Evolutionary conservation across 768 basidiomycete species (phyloP).

Genomic region (Nevesoporus exiguus): DNA sequence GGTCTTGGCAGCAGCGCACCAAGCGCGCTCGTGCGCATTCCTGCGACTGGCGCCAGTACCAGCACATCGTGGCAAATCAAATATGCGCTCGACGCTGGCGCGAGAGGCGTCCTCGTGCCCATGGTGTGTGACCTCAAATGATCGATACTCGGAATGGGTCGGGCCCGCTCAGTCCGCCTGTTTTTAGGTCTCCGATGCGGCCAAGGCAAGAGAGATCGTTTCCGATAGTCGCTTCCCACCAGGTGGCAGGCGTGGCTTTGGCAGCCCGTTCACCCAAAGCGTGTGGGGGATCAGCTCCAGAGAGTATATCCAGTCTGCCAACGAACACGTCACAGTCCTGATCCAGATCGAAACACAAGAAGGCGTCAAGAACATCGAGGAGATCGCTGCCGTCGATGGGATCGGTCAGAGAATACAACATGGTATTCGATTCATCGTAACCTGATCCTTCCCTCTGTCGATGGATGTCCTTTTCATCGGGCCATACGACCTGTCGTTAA

Average conservation of each 20-base stretch:
- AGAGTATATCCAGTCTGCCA: slow-evolving; percentile 55
- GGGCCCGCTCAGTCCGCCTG: not conserved
- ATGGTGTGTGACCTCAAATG: slow-evolving; percentile 43
- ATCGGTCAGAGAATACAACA: slow-evolving; percentile 42
- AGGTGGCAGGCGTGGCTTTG: slow-evolving; percentile 58
- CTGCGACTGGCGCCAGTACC: slow-evolving; percentile 55
- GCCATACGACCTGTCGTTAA: slow-evolving; percentile 65
- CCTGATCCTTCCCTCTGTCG: not conserved
- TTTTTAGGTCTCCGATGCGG: slow-evolving; percentile 47
- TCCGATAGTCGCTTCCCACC: slow-evolving; percentile 62
- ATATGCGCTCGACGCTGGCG: slow-evolving; percentile 65
- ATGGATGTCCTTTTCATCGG: slow-evolving; percentile 59
- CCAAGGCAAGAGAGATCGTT: slow-evolving; percentile 55
- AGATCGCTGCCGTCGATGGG: slow-evolving; percentile 59
- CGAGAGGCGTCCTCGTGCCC: slow-evolving; percentile 60
- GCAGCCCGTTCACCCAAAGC: slow-evolving; percentile 58
- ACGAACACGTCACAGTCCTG: slow-evolving; percentile 52
- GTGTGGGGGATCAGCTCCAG: slow-evolving; percentile 50
- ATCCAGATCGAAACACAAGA: slow-evolving; percentile 67
- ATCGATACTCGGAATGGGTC: not conserved
- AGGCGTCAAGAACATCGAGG: slow-evolving; percentile 54
- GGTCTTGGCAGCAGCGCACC: slow-evolving; percentile 43
- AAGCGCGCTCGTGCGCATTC: slow-evolving; percentile 57
- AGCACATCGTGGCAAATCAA: slow-evolving; percentile 72
- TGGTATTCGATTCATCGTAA: not conserved